Percentiles rank a stretch among this genome's conserved stretches.
These are phyloP conservation scores for Phytophthora multivora DNA, from an alignment of 352 stramenopile species.

Conservation along the genomic window DNA sequence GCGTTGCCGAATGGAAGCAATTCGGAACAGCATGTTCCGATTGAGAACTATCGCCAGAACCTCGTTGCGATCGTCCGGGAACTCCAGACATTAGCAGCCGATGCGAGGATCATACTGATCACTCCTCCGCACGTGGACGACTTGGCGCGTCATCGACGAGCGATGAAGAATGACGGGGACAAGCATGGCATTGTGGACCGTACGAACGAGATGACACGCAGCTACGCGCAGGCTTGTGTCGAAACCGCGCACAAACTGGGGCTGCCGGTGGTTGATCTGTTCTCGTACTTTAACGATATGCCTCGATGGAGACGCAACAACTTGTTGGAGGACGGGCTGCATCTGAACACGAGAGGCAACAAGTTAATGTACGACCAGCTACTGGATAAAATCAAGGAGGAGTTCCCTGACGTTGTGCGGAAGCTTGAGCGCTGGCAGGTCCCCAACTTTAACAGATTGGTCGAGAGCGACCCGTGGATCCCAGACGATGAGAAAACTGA, in stretches of 20 bases:
- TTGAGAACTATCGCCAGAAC: conserved; percentile 55
- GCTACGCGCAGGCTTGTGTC: conserved; percentile 49
- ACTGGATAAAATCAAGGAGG: conserved; percentile 34
- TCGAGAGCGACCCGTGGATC: conserved; percentile 26
- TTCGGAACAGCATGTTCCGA: conserved; percentile 47
- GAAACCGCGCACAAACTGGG: conserved; percentile 29
- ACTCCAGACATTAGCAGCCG: conserved; percentile 19
- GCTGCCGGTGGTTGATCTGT: conserved; percentile 46
- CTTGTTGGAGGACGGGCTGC: conserved; percentile 54
- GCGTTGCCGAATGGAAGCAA: conserved; percentile 32
- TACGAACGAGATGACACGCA: conserved; percentile 40
- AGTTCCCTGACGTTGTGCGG: conserved; percentile 31
- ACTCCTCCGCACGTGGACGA: conserved; percentile 54
- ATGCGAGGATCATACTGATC: conserved; percentile 49
- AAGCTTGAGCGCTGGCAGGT: conserved; percentile 26
- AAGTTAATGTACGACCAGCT: conserved; percentile 51
- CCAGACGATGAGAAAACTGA: neutral
- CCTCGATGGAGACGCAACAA: conserved; percentile 41
- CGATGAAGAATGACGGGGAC: conserved; percentile 11
- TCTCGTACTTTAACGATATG: conserved; percentile 56
- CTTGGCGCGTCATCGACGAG: conserved; percentile 12
- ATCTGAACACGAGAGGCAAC: conserved; percentile 59
- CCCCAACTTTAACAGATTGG: conserved; percentile 20
- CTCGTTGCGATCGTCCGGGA: conserved; percentile 35
- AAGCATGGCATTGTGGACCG: conserved; percentile 37